Conservation (phyloP, 495 filamentous ascomycete species). For the Massariosphaeria phaeospora region DNA sequence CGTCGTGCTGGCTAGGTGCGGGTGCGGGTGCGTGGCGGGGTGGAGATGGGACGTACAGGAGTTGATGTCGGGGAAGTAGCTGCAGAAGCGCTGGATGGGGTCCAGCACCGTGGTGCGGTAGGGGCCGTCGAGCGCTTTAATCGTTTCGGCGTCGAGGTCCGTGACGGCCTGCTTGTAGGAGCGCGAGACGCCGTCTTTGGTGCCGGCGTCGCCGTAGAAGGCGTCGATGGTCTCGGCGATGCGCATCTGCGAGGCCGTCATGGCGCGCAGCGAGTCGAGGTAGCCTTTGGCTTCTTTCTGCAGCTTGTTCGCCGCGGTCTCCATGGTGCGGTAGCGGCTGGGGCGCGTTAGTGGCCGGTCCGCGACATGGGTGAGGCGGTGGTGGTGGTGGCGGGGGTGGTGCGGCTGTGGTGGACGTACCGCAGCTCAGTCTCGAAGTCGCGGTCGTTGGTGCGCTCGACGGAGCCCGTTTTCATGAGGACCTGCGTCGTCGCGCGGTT, state of each 20-base stretch:
- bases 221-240: slow-evolving; percentile 99
- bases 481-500: slow-evolving; percentile 98
- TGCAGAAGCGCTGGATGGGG: slow-evolving; percentile 90
- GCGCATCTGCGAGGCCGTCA: slow-evolving; percentile 99
- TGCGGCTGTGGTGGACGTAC: slow-evolving; percentile 43
- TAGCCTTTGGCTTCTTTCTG: slow-evolving; percentile 99
- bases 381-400: background rate
- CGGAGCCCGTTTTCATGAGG: slow-evolving; percentile 99
- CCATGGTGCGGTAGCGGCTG: slow-evolving; percentile 93
- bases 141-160: slow-evolving; percentile 94
- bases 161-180: slow-evolving; percentile 98
- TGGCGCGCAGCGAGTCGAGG: slow-evolving; percentile 89
- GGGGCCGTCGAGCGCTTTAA: slow-evolving; percentile 96
- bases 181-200: slow-evolving; percentile 86
- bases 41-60: slow-evolving; percentile 62
- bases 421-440: slow-evolving; percentile 98
- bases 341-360: background rate
- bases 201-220: slow-evolving; percentile 95
- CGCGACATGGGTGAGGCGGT: background rate
- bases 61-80: slow-evolving; percentile 98
- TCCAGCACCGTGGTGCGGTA: slow-evolving; percentile 93
- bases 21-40: background rate
- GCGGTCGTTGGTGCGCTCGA: slow-evolving; percentile 95
- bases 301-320: slow-evolving; percentile 80
- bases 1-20: background rate